phyloP scores from a whole-genome alignment of 1,284 basidiomycete species.

The Pyrrhoderma lamaoense region DNA sequence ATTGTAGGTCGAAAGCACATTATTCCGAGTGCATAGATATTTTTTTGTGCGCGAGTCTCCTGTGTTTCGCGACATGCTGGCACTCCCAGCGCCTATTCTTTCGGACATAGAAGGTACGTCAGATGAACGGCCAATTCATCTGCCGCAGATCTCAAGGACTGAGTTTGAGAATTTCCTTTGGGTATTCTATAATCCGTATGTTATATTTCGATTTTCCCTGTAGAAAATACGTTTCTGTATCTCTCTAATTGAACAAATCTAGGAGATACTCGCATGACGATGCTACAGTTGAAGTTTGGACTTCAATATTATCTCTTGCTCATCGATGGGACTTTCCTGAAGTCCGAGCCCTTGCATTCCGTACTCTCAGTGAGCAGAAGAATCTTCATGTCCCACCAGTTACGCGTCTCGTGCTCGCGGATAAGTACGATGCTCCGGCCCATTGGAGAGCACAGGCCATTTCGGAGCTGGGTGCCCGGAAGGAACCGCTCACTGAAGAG shows the following conservation, averaged over 20 bases:
- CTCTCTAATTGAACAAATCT: neutral
- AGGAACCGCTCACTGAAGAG: constrained; percentile 43
- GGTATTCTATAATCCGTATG: constrained; percentile 47
- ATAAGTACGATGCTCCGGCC: constrained; percentile 45
- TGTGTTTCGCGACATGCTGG: constrained; percentile 32
- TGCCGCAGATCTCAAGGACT: constrained; percentile 39
- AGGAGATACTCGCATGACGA: constrained; percentile 13
- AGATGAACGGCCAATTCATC: constrained; percentile 43
- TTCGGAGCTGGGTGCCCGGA: constrained; percentile 42
- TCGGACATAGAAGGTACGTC: constrained; percentile 32
- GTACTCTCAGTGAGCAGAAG: constrained; percentile 25
- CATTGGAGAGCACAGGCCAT: constrained; percentile 32
- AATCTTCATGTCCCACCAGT: constrained; percentile 41
- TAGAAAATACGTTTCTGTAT: neutral
- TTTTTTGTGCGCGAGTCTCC: constrained; percentile 61
- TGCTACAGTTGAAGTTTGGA: constrained; percentile 15
- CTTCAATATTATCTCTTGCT: constrained; percentile 20
- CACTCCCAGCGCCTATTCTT: constrained; percentile 30
- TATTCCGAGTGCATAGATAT: constrained; percentile 53
- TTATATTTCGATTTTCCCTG: neutral
- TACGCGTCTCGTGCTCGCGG: constrained; percentile 51
- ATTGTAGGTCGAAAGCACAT: constrained; percentile 37
- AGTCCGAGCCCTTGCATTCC: constrained; percentile 18
- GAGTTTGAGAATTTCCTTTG: constrained; percentile 57
- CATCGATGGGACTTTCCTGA: constrained; percentile 20